Percentiles rank a stretch among this genome's conserved stretches.
Evolutionary conservation across 2,329 filamentous ascomycete species (phyloP).

Genomic region (Podosphaera fusca): DNA sequence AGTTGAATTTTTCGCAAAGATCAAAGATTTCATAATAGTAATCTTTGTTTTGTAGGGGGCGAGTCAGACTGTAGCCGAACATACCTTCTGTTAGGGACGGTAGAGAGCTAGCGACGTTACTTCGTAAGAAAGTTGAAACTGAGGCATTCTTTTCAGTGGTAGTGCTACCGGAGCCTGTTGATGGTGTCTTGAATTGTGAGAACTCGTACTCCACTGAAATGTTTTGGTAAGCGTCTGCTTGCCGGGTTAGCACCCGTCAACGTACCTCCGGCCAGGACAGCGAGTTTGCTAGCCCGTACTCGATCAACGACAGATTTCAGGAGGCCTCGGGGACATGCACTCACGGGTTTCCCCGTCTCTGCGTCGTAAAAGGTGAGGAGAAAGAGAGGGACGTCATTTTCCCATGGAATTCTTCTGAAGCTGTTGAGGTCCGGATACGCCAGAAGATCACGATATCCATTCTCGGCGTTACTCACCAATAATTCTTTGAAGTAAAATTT

Average conservation of each 20-base stretch:
- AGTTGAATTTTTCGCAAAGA: conserved; percentile 52
- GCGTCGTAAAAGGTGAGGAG: conserved; percentile 67
- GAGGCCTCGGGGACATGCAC: conserved; percentile 58
- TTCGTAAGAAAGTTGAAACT: conserved; percentile 48
- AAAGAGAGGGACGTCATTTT: conserved; percentile 68
- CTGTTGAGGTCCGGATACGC: conserved; percentile 57
- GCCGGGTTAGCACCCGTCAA: conserved; percentile 2
- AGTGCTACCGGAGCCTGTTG: conserved; percentile 19
- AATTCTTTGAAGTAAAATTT: conserved; percentile 71
- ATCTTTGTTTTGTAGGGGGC: conserved; percentile 72
- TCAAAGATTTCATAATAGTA: conserved; percentile 82
- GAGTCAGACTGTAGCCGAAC: conserved; percentile 82
- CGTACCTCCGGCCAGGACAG: conserved; percentile 75
- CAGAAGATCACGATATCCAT: conserved; percentile 70
- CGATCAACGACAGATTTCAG: conserved; percentile 45
- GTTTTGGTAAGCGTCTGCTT: neutral
- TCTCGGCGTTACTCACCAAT: conserved; percentile 69
- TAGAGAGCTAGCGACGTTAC: conserved; percentile 50
- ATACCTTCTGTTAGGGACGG: conserved; percentile 75
- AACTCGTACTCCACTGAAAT: conserved; percentile 63
- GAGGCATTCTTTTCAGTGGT: conserved; percentile 36
- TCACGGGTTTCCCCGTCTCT: conserved; percentile 46
- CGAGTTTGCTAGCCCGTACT: conserved; percentile 43
- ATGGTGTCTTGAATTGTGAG: conserved; percentile 63
- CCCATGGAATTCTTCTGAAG: conserved; percentile 77